Percentiles rank a stretch among this genome's conserved stretches.
Conservation (phyloP, 768 basidiomycete genomes). For the Gymnopilus junonius region DNA sequence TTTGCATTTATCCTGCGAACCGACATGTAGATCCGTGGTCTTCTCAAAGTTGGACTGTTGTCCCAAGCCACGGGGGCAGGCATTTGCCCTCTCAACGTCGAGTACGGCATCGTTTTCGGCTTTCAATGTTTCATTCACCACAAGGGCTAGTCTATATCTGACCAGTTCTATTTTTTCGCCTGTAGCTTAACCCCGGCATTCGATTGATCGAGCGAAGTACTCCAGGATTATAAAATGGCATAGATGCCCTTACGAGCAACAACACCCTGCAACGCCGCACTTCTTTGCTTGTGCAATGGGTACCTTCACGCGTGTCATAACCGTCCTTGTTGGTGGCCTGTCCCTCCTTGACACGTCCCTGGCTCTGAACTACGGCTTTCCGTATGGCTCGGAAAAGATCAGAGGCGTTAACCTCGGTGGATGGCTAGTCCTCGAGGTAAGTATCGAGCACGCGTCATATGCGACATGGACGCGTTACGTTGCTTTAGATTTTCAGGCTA, state of each 20-base stretch:
- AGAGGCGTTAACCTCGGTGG: constrained; percentile 85
- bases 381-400: constrained; percentile 75
- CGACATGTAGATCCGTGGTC: constrained; percentile 11
- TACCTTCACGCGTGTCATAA: not conserved
- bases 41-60: not conserved
- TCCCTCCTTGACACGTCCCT: constrained; percentile 14
- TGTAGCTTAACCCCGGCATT: constrained; percentile 23
- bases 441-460: constrained; percentile 9
- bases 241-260: constrained; percentile 2
- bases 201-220: constrained; percentile 21
- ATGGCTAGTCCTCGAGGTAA: constrained; percentile 53
- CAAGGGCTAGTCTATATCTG: constrained; percentile 18
- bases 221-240: constrained; percentile 4
- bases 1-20: not conserved
- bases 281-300: constrained; percentile 6
- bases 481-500: constrained; percentile 7
- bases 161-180: constrained; percentile 13
- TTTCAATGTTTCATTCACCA: constrained; percentile 10
- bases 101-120: constrained; percentile 6
- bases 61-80: constrained; percentile 4
- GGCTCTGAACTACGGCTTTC: constrained; percentile 55
- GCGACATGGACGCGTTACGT: not conserved
- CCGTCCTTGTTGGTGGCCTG: constrained; percentile 3
- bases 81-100: not conserved
- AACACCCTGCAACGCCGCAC: not conserved